phyloP scores from a whole-genome alignment of 2,329 filamentous ascomycete species.

The Myriosclerotinia duriaeana region DNA sequence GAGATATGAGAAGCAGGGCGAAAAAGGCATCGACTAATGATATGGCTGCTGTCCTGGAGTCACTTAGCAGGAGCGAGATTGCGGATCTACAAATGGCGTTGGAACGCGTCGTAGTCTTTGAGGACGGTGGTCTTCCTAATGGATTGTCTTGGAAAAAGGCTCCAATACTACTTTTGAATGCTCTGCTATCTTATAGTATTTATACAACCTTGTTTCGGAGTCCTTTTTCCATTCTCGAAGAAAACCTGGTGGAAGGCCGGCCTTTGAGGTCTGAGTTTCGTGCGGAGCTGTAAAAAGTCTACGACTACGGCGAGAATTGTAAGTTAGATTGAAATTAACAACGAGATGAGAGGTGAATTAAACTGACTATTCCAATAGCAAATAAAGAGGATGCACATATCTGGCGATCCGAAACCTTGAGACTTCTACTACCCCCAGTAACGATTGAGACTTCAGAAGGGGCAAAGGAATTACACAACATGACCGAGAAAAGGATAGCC shows the following conservation, averaged over 20 bases:
- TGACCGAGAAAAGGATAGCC: conserved; percentile 20
- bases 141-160: conserved; percentile 20
- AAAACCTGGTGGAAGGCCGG: background rate
- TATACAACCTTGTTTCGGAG: conserved; percentile 24
- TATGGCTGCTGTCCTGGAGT: background rate
- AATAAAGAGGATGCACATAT: conserved; percentile 29
- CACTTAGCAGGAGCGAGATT: background rate
- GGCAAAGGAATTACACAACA: conserved; percentile 8
- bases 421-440: conserved; percentile 27
- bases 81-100: conserved; percentile 9
- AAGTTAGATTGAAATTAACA: too few species aligned
- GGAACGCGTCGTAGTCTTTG: background rate
- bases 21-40: conserved; percentile 15
- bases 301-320: too few species aligned
- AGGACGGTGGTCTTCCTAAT: conserved; percentile 21
- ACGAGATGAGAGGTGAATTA: too few species aligned
- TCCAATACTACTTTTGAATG: conserved; percentile 28
- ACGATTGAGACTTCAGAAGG: conserved; percentile 1
- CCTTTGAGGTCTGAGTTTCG: too few species aligned
- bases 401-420: conserved; percentile 31
- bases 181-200: conserved; percentile 26
- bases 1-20: conserved; percentile 21
- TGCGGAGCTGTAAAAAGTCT: too few species aligned
- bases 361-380: too few species aligned
- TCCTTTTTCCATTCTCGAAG: conserved; percentile 26